Base-by-base conservation (phyloP, 2,329 filamentous ascomycete species). In the Ophiostoma ulmi region DNA sequence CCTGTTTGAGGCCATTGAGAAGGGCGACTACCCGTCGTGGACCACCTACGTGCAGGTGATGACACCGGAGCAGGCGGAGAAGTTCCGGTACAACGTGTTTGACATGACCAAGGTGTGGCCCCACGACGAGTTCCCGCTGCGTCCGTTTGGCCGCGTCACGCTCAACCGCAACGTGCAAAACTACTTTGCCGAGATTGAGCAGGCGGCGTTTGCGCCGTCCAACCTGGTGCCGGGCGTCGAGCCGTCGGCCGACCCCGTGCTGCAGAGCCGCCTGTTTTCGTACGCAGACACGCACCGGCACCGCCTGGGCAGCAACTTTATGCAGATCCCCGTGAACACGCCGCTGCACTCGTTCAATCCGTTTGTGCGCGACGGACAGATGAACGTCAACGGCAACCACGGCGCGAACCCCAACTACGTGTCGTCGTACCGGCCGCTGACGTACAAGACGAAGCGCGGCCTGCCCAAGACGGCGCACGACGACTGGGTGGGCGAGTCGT, bases 81-180 rank as follows among this genome's bases (percentile, higher is more conserved):
- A 84, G 71, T 87, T 86, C 76, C 81, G 81, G 61, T 88, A 84
- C 81, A 89, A 88, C 78, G 81, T 91, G 73, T 90, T 92, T 73
- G 90, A 91, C 76, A 80, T 90, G 73, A 91, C 89, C 68, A 90
- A 91, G 79, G 84, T 89, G 75, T 91, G 88, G 88, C 88, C 88
- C 2, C 86, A 90, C 72, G 80, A 78, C 31, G 83, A 89, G 66
- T 86, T 88, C 38, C 89, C 89, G 1, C 80, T 90, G 14, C 82
- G 86, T 22, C 84, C 81, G 65, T 82, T 91, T 70, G 89, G 88
- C 67, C 84, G 84, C 72, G 79, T 91, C 72, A 89, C 86, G 0
- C 83, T 91, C 35, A 90, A 90, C 79, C 82, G 83, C 77, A 91
- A 91, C 76, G 81, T 84, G 1, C 79, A 85, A 70, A 91, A 91